phyloP scores from a whole-genome alignment of 176 grass and related monocot species.

The Carex cristatella region DNA sequence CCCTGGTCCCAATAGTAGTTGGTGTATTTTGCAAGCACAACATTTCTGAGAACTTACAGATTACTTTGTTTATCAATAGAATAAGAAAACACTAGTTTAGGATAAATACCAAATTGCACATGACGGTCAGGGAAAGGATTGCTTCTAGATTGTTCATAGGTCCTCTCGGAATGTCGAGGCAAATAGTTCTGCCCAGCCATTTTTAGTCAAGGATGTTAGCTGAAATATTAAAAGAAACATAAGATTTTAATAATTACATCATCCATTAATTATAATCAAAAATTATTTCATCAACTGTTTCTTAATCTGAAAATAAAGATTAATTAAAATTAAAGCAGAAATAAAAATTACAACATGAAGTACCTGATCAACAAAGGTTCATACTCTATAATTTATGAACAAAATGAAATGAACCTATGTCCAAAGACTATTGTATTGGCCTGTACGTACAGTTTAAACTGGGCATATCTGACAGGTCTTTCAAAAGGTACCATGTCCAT shows the following conservation, averaged over 20 bases:
- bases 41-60: not conserved
- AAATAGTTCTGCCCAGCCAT: constrained; percentile 21
- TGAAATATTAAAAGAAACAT: not conserved
- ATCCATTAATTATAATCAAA: not conserved
- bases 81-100: not conserved
- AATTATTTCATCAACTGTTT: not conserved
- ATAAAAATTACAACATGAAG: not conserved
- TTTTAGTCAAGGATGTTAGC: not conserved
- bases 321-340: not conserved
- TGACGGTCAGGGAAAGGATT: constrained; percentile 4
- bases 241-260: not conserved
- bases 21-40: not conserved
- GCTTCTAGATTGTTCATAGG: constrained; percentile 13
- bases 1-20: not conserved
- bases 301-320: not conserved
- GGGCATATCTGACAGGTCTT: not conserved
- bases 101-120: constrained; percentile 12
- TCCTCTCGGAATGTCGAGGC: constrained; percentile 12
- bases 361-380: not conserved
- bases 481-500: not conserved
- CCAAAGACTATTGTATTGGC: not conserved
- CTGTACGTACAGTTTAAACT: not conserved
- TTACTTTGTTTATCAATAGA: not conserved
- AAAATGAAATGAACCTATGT: not conserved
- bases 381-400: not conserved